Conservation (phyloP, 768 basidiomycete genomes). For the Sporobolomyces roseus region DNA sequence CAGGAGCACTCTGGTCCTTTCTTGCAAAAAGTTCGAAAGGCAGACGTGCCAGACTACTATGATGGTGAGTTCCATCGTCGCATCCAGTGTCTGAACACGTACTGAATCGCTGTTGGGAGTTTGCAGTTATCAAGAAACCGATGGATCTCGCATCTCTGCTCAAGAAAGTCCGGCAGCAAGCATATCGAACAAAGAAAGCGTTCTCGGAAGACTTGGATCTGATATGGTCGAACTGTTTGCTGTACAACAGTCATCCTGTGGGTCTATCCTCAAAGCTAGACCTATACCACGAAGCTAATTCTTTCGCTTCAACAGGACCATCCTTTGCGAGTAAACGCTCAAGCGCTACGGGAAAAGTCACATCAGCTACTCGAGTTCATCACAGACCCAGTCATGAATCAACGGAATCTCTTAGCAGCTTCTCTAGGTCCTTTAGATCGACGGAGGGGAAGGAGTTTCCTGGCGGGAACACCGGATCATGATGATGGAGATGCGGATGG, state of each 20-base stretch:
- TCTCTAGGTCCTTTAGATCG: conserved; percentile 10
- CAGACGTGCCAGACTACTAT: conserved; percentile 89
- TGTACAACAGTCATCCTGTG: conserved; percentile 86
- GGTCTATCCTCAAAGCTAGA: conserved; percentile 46
- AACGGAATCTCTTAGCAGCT: conserved; percentile 19
- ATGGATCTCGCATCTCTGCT: conserved; percentile 95
- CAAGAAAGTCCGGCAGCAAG: conserved; percentile 85
- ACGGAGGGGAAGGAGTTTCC: conserved; percentile 5
- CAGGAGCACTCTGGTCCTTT: conserved; percentile 91
- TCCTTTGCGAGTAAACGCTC: conserved; percentile 75
- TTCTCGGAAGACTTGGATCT: conserved; percentile 91
- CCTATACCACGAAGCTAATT: not conserved
- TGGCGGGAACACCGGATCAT: conserved; percentile 34
- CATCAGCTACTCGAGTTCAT: conserved; percentile 81
- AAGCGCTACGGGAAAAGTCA: conserved; percentile 75
- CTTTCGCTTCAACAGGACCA: conserved; percentile 61
- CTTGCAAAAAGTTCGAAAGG: conserved; percentile 82
- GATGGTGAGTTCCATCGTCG: conserved; percentile 61
- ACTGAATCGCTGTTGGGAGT: conserved; percentile 34
- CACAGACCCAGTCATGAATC: conserved; percentile 60
- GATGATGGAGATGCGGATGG: conserved; percentile 32
- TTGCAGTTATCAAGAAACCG: conserved; percentile 78
- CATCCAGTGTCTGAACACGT: not conserved
- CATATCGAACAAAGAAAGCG: conserved; percentile 77
- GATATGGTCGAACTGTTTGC: conserved; percentile 93